Evolutionary conservation across 768 basidiomycete species (phyloP).

Genomic region (Auricularia cornea): DNA sequence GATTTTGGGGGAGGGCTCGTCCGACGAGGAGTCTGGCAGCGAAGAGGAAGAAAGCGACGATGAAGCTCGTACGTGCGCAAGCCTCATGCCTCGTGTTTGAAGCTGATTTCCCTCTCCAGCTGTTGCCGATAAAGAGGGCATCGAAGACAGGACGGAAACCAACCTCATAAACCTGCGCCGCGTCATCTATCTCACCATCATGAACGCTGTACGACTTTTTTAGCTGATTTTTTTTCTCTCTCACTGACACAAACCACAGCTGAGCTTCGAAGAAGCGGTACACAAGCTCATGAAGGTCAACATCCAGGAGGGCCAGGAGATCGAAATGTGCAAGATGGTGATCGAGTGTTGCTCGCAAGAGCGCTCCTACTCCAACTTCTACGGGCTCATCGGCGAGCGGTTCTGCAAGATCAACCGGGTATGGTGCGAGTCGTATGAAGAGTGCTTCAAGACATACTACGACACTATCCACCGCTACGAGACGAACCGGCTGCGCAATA

Average conservation of each 20-base stretch:
- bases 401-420: constrained; percentile 93
- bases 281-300: constrained; percentile 95
- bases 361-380: constrained; percentile 95
- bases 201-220: constrained; percentile 67
- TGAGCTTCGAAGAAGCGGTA: constrained; percentile 97
- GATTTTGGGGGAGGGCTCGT: constrained; percentile 82
- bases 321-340: constrained; percentile 96
- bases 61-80: constrained; percentile 23
- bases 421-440: constrained; percentile 86
- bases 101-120: constrained; percentile 28
- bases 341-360: constrained; percentile 99
- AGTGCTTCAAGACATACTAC: constrained; percentile 85
- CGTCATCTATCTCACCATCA: constrained; percentile 94
- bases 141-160: constrained; percentile 91
- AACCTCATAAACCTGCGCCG: constrained; percentile 92
- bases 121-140: constrained; percentile 75
- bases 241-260: constrained; percentile 17
- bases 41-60: constrained; percentile 55
- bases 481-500: constrained; percentile 95
- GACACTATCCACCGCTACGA: constrained; percentile 97
- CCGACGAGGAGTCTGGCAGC: constrained; percentile 49
- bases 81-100: not conserved
- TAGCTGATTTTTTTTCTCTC: not conserved
- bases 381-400: constrained; percentile 91
- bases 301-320: constrained; percentile 89